phyloP scores from a whole-genome alignment of 2,329 filamentous ascomycete species.

The Rhinocladiella similis region DNA sequence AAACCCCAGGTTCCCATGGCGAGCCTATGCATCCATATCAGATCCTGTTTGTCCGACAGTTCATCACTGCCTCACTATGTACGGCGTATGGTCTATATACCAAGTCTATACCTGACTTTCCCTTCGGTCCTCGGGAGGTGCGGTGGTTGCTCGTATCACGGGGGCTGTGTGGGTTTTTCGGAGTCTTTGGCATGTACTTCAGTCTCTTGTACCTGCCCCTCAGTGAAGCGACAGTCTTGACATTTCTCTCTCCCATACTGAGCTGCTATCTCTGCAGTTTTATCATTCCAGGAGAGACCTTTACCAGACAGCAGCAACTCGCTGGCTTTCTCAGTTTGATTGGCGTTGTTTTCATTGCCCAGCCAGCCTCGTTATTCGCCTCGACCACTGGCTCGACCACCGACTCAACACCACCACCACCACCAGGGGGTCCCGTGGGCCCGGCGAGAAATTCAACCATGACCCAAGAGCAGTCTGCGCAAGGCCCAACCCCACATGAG shows the following conservation, averaged over 20 bases:
- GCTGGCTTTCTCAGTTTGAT: constrained; percentile 72
- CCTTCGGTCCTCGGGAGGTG: constrained; percentile 67
- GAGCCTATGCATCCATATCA: constrained; percentile 79
- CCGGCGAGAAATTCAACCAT: constrained; percentile 32
- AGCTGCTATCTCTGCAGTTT: constrained; percentile 79
- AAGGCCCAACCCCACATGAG: constrained; percentile 57
- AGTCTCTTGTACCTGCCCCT: constrained; percentile 77
- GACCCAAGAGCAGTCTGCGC: constrained; percentile 24
- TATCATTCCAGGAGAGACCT: constrained; percentile 69
- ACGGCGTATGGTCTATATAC: constrained; percentile 72
- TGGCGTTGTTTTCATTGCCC: constrained; percentile 81
- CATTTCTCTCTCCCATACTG: constrained; percentile 78
- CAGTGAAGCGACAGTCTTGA: constrained; percentile 85
- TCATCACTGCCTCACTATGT: constrained; percentile 67
- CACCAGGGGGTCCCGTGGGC: constrained; percentile 13
- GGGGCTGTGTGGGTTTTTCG: constrained; percentile 72
- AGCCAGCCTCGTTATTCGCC: constrained; percentile 61
- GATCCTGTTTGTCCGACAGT: constrained; percentile 78
- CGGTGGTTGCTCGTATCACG: constrained; percentile 67
- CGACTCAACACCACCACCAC: constrained; percentile 27
- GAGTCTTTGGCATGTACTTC: constrained; percentile 77
- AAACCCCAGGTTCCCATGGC: constrained; percentile 65
- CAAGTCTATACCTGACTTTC: constrained; percentile 63
- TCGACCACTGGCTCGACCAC: constrained; percentile 29
- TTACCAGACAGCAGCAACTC: constrained; percentile 73